A percentile compares a stretch with the other conserved stretches of the same genome.
phyloP scores from a whole-genome alignment of 352 stramenopile species.

The Phytophthora idaei region DNA sequence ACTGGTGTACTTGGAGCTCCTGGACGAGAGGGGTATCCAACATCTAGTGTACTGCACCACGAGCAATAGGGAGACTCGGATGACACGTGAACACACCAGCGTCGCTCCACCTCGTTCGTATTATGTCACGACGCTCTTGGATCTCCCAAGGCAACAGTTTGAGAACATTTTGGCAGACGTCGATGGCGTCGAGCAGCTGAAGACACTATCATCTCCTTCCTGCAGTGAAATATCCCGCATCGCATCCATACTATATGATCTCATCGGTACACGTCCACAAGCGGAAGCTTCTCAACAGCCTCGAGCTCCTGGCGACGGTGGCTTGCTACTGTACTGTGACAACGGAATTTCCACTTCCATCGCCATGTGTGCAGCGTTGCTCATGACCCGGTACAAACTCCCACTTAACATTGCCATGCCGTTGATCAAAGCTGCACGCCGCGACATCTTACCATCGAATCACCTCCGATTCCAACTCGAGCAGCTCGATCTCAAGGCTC shows the following conservation, averaged over 20 bases:
- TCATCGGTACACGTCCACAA: not conserved
- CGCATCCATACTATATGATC: slow-evolving; percentile 1
- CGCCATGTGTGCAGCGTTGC: slow-evolving; percentile 38
- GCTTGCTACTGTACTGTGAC: slow-evolving; percentile 45
- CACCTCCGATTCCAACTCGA: slow-evolving; percentile 17
- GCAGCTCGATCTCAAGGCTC: slow-evolving; percentile 2
- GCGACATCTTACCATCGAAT: slow-evolving; percentile 15
- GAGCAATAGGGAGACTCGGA: slow-evolving; percentile 3
- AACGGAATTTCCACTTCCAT: slow-evolving; percentile 34
- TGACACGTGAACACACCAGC: not conserved
- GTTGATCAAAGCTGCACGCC: slow-evolving; percentile 13
- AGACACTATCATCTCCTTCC: slow-evolving; percentile 1
- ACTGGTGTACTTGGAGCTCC: slow-evolving; percentile 17
- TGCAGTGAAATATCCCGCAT: slow-evolving; percentile 11
- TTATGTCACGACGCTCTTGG: slow-evolving; percentile 12
- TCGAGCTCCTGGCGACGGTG: slow-evolving; percentile 1
- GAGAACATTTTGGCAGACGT: slow-evolving; percentile 4
- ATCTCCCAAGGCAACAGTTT: slow-evolving; percentile 21
- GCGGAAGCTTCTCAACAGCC: not conserved
- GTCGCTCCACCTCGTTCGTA: not conserved
- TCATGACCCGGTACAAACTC: slow-evolving; percentile 43
- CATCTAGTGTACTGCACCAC: slow-evolving; percentile 24
- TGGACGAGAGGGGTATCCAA: slow-evolving; percentile 5
- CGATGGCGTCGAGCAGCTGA: slow-evolving; percentile 11
- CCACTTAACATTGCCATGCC: slow-evolving; percentile 28